phyloP scores from a whole-genome alignment of 148 eudicot genomes.

The Mesembryanthemum crystallinum region DNA sequence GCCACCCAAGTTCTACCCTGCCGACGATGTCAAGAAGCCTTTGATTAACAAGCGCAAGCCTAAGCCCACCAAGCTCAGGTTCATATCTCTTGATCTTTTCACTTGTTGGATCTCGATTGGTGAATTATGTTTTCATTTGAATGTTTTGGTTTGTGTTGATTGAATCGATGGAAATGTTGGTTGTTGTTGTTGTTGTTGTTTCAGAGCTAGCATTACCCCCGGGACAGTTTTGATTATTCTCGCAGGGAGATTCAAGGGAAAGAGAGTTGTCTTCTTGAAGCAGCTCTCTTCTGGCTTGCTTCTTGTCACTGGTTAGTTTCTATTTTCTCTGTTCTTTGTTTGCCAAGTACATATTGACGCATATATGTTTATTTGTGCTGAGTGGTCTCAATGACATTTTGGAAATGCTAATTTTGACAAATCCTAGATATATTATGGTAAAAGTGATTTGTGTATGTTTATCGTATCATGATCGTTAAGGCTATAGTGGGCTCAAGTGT shows the following conservation, averaged over 20 bases:
- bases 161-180: neutral
- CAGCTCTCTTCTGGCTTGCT: slow-evolving; percentile 69
- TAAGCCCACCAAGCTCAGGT: slow-evolving; percentile 87
- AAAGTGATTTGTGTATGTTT: too few species aligned
- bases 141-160: neutral
- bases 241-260: slow-evolving; percentile 64
- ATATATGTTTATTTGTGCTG: neutral
- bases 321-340: neutral
- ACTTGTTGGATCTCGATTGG: neutral
- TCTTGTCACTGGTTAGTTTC: slow-evolving; percentile 50
- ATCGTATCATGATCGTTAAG: neutral
- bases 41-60: slow-evolving; percentile 65
- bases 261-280: slow-evolving; percentile 65
- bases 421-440: too few species aligned
- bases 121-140: neutral
- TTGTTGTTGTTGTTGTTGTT: neutral
- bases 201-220: slow-evolving; percentile 42
- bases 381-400: neutral
- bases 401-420: neutral
- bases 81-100: neutral
- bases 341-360: neutral
- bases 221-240: slow-evolving; percentile 60
- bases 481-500: neutral
- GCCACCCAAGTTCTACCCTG: slow-evolving; percentile 70
- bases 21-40: slow-evolving; percentile 82